Evolutionary conservation across 2,329 filamentous ascomycete species (phyloP), one percentile per base, ranked within the genome.

Genomic region (Ascochyta rabiei): DNA sequence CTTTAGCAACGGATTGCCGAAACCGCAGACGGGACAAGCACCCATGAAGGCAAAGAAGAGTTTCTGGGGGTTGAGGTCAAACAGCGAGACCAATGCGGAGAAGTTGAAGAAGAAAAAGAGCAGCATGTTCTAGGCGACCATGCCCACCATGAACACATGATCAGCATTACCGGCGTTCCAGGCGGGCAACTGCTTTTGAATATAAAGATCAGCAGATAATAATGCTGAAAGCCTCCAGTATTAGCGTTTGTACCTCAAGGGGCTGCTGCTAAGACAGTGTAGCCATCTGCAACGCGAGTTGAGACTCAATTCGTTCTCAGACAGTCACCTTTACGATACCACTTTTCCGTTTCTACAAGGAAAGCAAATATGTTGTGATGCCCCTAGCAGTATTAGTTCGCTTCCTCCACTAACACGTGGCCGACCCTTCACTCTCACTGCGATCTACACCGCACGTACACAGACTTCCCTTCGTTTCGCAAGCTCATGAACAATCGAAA

Each of bases 101-200:
- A 75, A 72, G 48, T 58, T 79, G 56, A 68, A 66, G 51, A 79
- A 79, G 68, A 79, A 79, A 64, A 69, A 74, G 52, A 78, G 76
- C 57, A 73, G 75, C 41, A 75, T 79, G 72, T 79, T 78, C 63
- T 79, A 56, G 48, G 46, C 35, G 28, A 21, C n/a, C 8, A 16
- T 31, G 30, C n/a, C 30, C 28, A 28, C 13, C n/a, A 15, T 8
- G 4, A 4, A 13, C 34, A 18, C 6, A 40, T 16, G 45, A 18
- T 44, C 12, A 30, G 45, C 51, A 54, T 41, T 45, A 40, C 21
- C 34, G 51, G 51, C 51, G 51, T 54, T 45, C 34, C 23, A 45
- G 51, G 51, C 34, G 35, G 18, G n/a, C n/a, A n/a, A n/a, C n/a
- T n/a, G n/a, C n/a, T n/a, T n/a, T n/a, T n/a, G n/a, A n/a, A n/a